Evolutionary conservation across 495 filamentous ascomycete species (phyloP), one percentile per base, ranked within the genome.

Genomic region (Xylaria sp.): DNA sequence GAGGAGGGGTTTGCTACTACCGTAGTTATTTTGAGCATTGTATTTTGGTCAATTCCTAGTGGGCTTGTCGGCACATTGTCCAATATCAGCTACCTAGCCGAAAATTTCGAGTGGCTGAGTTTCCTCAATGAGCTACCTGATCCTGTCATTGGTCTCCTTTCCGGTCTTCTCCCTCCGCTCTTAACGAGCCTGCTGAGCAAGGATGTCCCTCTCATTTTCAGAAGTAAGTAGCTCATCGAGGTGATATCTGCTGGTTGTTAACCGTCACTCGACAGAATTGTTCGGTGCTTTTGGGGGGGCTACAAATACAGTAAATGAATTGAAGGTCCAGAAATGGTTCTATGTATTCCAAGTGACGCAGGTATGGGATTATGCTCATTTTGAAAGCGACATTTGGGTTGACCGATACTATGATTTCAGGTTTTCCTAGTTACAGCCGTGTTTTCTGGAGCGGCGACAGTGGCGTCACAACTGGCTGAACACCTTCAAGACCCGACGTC

Each of bases 11-110:
- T 85, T 15, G 90, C 92, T 33, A 82, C 91, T 61, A 85, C 83
- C 62, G 86, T 91, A 75, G 87, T 97, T 29, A 77, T 84, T 14
- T 90, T 85, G 9, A 84, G 93, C 74, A 90, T 97, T 78, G 85
- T 97, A 73, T 97, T 97, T 85, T 97, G 93, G 93, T 92, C 93
- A 0, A 93, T 97, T 72, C 94, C 94, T 5, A 91, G 93, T 46
- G 91, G 91, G 14, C 82, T 93, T 61, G 91, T 97, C 50, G 94
- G 92, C 80, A 71, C 85, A 15, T 87, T 97, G 69, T 95, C 93
- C 48, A 93, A 97, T 77, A 90, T 97, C 76, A 83, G 91, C 74
- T 85, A 81, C 43, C 80, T 97, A 37, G 89, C 84, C 33, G 67
- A 88, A 9, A 86, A 82, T 40, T 74, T 92, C 21, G 84, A 82